Conservation (phyloP, 371 early-diverging fungal genomes). For the Zancudomyces culisetae region DNA sequence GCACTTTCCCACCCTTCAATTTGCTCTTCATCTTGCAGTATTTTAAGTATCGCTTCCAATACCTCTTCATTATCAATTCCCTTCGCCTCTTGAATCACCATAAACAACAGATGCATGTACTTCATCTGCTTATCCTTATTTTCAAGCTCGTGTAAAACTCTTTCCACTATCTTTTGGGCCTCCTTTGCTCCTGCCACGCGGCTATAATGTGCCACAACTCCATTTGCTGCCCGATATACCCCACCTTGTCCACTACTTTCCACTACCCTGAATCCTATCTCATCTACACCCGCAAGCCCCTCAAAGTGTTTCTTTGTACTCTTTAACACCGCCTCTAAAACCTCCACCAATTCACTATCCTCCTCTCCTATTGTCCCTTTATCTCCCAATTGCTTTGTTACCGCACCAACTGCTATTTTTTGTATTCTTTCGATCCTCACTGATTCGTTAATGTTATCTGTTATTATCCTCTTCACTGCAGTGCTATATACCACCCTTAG, state of each 20-base stretch:
- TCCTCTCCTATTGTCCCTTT: not conserved
- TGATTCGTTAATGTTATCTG: not conserved
- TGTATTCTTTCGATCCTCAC: not conserved
- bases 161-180: not conserved
- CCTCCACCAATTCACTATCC: not conserved
- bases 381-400: not conserved
- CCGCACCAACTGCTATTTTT: not conserved
- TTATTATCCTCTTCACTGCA: not conserved
- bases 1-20: not conserved
- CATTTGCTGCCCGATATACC: not conserved
- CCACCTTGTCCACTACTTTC: not conserved
- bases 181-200: not conserved
- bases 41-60: not conserved
- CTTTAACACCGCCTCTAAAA: not conserved
- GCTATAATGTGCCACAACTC: not conserved
- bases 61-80: not conserved
- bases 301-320: not conserved
- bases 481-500: not conserved
- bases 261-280: not conserved
- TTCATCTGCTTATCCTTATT: not conserved
- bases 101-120: not conserved
- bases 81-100: not conserved
- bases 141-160: not conserved
- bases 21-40: not conserved
- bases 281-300: not conserved